phyloP scores from a whole-genome alignment of 371 early-diverging fungal species.

The Amoeboradix gromovi region DNA sequence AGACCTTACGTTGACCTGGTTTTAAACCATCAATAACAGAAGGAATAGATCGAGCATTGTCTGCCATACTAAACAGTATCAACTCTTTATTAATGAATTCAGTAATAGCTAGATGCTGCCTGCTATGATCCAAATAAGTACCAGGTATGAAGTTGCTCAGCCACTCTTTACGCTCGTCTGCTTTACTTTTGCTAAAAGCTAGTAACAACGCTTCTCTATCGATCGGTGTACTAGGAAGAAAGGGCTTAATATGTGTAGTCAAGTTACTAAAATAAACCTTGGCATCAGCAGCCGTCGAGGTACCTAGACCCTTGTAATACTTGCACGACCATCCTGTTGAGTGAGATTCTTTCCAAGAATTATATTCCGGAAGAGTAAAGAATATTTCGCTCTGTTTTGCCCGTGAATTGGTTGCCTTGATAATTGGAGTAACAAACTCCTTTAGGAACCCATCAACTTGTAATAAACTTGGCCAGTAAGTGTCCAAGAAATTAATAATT shows the following conservation, averaged over 20 bases:
- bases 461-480: slow-evolving; percentile 83
- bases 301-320: slow-evolving; percentile 99
- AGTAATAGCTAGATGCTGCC: slow-evolving; percentile 39
- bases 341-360: slow-evolving; percentile 37
- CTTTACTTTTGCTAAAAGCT: slow-evolving; percentile 94
- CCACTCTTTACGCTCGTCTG: slow-evolving; percentile 92
- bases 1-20: slow-evolving; percentile 93
- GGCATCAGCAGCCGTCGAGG: slow-evolving; percentile 67
- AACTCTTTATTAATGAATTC: slow-evolving; percentile 97
- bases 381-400: slow-evolving; percentile 30
- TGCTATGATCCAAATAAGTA: slow-evolving; percentile 70
- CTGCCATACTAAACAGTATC: slow-evolving; percentile 89
- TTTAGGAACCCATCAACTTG: slow-evolving; percentile 78
- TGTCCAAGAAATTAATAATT: slow-evolving; percentile 91
- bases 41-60: slow-evolving; percentile 92
- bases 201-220: slow-evolving; percentile 71
- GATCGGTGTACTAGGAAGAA: slow-evolving; percentile 23
- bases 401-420: slow-evolving; percentile 26
- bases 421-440: slow-evolving; percentile 98
- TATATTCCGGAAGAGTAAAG: slow-evolving; percentile 92
- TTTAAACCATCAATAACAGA: slow-evolving; percentile 94
- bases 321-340: slow-evolving; percentile 54
- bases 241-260: slow-evolving; percentile 57
- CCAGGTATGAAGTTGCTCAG: slow-evolving; percentile 57
- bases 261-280: slow-evolving; percentile 76